Base-by-base conservation (phyloP, 2,329 filamentous ascomycete species). In the Podosphaera aphanis region DNA sequence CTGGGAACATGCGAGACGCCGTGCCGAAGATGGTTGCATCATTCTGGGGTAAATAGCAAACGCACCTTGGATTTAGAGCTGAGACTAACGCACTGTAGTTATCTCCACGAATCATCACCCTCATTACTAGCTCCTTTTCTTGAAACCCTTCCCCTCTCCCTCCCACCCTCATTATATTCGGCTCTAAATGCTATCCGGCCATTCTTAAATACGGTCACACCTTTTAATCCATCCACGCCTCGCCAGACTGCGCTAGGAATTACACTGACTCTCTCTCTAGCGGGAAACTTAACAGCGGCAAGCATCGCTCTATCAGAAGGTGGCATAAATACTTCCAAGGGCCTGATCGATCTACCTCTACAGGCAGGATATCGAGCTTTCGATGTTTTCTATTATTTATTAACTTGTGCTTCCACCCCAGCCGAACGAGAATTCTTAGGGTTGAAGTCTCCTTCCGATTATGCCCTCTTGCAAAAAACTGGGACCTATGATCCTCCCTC, bases 321-420 rank as follows among this genome's bases (percentile, higher is more conserved):
- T 2, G 90, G 90, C 16, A 81, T 98, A 49, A 83, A 98, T 59
- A 90, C 85, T 0, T 64, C 69, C 18, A 75, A 75, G 50, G 90
- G 88, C 37, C 67, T 98, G 10, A 66, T 94, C 15, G 76, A 81
- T 47, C 74, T 98, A 15, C 83, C 90, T 0, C 62, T 76, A 0
- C 77, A 93, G 57, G 58, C 75, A 5, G 90, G 90, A 11, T 84
- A 84, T 61, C 78, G 90, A 50, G 90, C 88, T 2, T 98, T 98
- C 55, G 88, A 98, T 58, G 90, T 93, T 43, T 95, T 98, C 59
- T 95, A 98, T 64, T 95, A 94, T 56, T 74, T 98, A 0, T 70
- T 95, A 37, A 92, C 86, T 0, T 85, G 82, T n/a, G 81, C 83
- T 0, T 93, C 90, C 0, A 90, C 83, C 1, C 76, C 80, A 3